Conservation (phyloP, 352 stramenopile species). For the Pythium sp. region DNA sequence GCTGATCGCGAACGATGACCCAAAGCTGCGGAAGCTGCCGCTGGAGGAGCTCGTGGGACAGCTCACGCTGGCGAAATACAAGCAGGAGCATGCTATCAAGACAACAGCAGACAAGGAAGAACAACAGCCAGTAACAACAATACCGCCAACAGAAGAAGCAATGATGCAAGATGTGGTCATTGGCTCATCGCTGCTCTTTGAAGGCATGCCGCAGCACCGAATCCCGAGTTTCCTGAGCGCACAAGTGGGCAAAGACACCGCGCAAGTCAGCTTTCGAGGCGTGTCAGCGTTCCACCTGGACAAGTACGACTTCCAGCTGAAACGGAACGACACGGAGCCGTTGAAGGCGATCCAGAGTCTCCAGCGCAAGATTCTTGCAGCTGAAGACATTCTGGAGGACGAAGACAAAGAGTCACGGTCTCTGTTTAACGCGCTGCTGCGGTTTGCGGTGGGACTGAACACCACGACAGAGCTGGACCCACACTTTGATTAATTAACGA, state of each 20-base stretch:
- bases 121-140: background rate
- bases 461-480: slow-evolving; percentile 15
- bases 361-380: background rate
- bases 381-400: slow-evolving; percentile 9
- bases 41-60: slow-evolving; percentile 31
- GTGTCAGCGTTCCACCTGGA: slow-evolving; percentile 14
- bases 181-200: slow-evolving; percentile 22
- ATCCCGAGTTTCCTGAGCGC: slow-evolving; percentile 22
- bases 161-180: slow-evolving; percentile 15
- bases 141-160: background rate
- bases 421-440: slow-evolving; percentile 12
- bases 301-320: slow-evolving; percentile 6
- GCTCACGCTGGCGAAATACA: slow-evolving; percentile 25
- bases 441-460: slow-evolving; percentile 12
- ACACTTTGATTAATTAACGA: background rate
- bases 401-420: slow-evolving; percentile 1
- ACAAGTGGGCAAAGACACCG: background rate
- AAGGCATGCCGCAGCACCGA: slow-evolving; percentile 9
- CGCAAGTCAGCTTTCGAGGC: slow-evolving; percentile 2
- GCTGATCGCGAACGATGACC: slow-evolving; percentile 25
- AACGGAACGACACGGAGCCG: background rate
- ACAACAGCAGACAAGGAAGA: background rate
- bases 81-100: slow-evolving; percentile 8
- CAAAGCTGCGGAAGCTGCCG: slow-evolving; percentile 20
- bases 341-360: slow-evolving; percentile 1